Conservation (phyloP, 2,329 filamentous ascomycete genomes). For the Trichoderma oligosporum region DNA sequence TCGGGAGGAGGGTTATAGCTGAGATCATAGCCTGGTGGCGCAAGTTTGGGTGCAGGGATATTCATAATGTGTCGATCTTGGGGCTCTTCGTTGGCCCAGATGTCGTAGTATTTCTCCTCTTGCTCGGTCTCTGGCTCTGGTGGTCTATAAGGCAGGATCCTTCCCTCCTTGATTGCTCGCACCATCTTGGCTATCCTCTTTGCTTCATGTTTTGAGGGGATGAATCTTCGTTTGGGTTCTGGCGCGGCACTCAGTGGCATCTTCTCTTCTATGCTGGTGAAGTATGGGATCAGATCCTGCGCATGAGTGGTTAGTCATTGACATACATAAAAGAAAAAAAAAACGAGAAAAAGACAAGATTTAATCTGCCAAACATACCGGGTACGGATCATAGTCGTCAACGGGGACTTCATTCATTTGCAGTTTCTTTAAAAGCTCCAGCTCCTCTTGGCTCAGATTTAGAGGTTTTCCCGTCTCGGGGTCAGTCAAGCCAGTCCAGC, state of each 20-base stretch:
- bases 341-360: no score
- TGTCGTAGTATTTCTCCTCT: slow-evolving; percentile 72
- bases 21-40: slow-evolving; percentile 89
- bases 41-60: slow-evolving; percentile 86
- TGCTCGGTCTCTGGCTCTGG: slow-evolving; percentile 60
- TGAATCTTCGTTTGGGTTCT: slow-evolving; percentile 90
- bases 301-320: background rate
- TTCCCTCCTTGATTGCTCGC: slow-evolving; percentile 87
- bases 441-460: slow-evolving; percentile 78
- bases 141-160: slow-evolving; percentile 85
- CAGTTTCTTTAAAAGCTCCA: slow-evolving; percentile 82
- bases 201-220: slow-evolving; percentile 94
- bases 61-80: slow-evolving; percentile 87
- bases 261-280: slow-evolving; percentile 81
- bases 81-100: slow-evolving; percentile 90
- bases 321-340: no score
- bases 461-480: slow-evolving; percentile 90
- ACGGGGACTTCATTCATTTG: slow-evolving; percentile 85
- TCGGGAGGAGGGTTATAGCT: slow-evolving; percentile 95
- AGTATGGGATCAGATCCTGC: slow-evolving; percentile 85
- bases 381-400: slow-evolving; percentile 89
- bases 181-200: slow-evolving; percentile 98
- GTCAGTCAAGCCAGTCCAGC: slow-evolving; percentile 94
- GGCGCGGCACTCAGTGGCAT: slow-evolving; percentile 95
- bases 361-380: slow-evolving; percentile 51